Evolutionary conservation across 345 rosid genomes (phyloP), one percentile per base, ranked within the genome.

Genomic region (Linum usitatissimum): DNA sequence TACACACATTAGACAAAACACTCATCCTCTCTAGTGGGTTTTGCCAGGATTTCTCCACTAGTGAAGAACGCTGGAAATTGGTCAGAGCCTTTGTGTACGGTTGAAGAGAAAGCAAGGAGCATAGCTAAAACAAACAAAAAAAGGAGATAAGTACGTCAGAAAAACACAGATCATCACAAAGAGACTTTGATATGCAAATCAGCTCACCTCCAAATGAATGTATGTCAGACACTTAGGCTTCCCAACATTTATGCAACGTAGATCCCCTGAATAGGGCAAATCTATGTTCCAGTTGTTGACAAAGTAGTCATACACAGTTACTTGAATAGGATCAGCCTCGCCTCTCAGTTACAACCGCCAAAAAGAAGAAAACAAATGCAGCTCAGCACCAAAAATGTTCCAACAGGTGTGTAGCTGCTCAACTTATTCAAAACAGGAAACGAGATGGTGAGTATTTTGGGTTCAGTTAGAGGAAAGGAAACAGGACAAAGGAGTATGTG

Each of bases 21-120:
- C 17, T 42, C 97, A 92, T 92, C 71, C 97, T 84, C 61, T 92
- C 97, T 49, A 68, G 85, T 39, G 98, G 98, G 78, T 84, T 92
- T 77, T 92, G 97, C 73, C 98, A 83, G 17, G 98, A 92, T 63
- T 85, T 89, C 68, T 89, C 98, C 30, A 87, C 97, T 42, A 92
- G 73, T 2, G 93, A 72, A 71, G 97, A 75, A 70, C 91, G 87
- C 69, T 92, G 98, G 15, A 81, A 66, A 20, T 71, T 75, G 23
- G 79, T 64, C n/a, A 92, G 84, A 0, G 97, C 77, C 74, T 89
- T 92, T 13, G 95, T 87, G 69, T 92, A 92, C 3, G 97, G 90
- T 70, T 92, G 98, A 53, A 92, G 78, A 40, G 94, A 79, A 45
- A 89, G 84, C 81, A n/a, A n/a, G n/a, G n/a, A n/a, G n/a, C n/a